Conservation (phyloP, 352 stramenopile genomes). For the Globisporangium cylindrosporum region DNA sequence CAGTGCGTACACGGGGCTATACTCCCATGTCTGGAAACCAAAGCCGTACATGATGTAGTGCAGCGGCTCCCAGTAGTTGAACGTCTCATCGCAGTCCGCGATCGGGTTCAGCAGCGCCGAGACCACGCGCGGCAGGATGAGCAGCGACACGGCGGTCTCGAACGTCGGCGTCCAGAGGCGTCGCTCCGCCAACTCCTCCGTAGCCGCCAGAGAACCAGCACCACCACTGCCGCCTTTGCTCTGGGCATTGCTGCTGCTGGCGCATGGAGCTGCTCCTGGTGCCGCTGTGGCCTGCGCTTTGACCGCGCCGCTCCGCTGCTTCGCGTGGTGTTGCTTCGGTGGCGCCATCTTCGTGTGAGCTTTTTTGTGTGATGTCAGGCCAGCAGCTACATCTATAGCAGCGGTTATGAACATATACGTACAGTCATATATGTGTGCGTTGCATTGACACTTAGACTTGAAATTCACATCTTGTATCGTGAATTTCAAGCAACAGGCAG, state of each 20-base stretch:
- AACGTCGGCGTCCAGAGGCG: conserved; percentile 27
- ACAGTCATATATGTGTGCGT: not conserved
- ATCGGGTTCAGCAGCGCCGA: conserved; percentile 79
- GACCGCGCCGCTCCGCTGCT: not conserved
- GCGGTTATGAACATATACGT: not conserved
- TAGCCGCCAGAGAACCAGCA: not conserved
- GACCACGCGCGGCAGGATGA: conserved; percentile 35
- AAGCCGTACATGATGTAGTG: conserved; percentile 95
- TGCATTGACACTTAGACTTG: no score
- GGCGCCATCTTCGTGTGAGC: conserved; percentile 10
- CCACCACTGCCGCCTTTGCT: not conserved
- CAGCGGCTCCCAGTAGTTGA: conserved; percentile 99
- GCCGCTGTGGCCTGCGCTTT: not conserved
- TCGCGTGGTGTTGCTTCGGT: conserved; percentile 7
- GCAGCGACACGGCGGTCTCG: conserved; percentile 29
- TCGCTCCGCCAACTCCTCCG: not conserved
- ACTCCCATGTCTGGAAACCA: conserved; percentile 91
- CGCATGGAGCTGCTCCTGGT: not conserved
- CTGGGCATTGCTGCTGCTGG: not conserved
- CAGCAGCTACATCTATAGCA: no score
- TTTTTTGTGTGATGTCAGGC: not conserved
- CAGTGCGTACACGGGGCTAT: conserved; percentile 92
- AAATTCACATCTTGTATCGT: not conserved
- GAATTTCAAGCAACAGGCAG: not conserved
- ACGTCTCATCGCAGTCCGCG: conserved; percentile 98